These are phyloP conservation scores for Hordeum pubiflorum DNA, from an alignment of 202 grass and related monocot species.

Conservation along the genomic window DNA sequence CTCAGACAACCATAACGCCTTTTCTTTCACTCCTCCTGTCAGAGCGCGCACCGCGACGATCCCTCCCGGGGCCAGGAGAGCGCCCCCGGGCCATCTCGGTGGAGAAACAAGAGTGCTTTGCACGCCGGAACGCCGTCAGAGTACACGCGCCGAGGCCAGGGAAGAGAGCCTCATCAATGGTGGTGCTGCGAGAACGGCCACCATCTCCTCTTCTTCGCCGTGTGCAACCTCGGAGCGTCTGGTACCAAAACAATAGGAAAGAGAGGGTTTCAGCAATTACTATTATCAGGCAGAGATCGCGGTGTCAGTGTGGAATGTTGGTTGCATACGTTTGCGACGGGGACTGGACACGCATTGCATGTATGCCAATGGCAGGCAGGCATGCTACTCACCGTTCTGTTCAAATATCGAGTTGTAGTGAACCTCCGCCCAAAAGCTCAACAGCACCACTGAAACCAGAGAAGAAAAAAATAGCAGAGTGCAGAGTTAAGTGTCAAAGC, in stretches of 20 bases:
- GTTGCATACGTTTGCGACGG: slow-evolving; percentile 22
- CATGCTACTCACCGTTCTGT: slow-evolving; percentile 72
- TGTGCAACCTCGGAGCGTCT: slow-evolving; percentile 60
- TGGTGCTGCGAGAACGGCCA: slow-evolving; percentile 59
- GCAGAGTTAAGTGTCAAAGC: not conserved
- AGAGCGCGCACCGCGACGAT: not conserved
- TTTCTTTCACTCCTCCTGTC: too few relatives aligned
- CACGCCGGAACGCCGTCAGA: not conserved
- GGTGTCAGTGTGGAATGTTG: not conserved
- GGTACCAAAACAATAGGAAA: slow-evolving; percentile 7
- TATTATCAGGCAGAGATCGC: not conserved
- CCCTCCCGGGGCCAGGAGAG: not conserved
- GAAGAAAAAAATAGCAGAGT: not conserved
- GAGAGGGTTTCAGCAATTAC: slow-evolving; percentile 4
- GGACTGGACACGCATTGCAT: slow-evolving; percentile 18
- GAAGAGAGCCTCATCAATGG: slow-evolving; percentile 31
- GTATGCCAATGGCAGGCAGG: slow-evolving; percentile 20
- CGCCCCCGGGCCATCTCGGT: not conserved
- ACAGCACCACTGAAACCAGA: slow-evolving; percentile 61
- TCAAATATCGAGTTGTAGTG: slow-evolving; percentile 95
- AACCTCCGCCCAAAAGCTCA: slow-evolving; percentile 99
- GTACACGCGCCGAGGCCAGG: not conserved
- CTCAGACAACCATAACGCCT: slow-evolving; percentile 1
- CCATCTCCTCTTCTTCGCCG: slow-evolving; percentile 82
- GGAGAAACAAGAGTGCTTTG: slow-evolving; percentile 9